Base-by-base conservation (phyloP, 805 yeast genomes). In the Candida wancherniae region DNA sequence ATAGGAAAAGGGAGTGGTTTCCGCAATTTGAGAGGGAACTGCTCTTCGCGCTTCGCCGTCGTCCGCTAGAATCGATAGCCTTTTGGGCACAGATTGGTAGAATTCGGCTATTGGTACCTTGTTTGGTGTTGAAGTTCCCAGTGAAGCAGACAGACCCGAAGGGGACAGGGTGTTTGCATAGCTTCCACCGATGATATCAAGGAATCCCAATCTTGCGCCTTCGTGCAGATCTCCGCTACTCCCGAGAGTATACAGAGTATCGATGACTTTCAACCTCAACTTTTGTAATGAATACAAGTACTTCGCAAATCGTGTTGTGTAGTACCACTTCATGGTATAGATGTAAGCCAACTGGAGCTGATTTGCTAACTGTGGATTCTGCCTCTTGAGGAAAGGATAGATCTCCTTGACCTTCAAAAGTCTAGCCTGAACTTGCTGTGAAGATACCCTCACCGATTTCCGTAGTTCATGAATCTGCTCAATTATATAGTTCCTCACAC, bases 261-360 rank as follows among this genome's bases (percentile, higher is more conserved):
- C 92, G 6, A 80, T 72, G 14, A 58, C 58, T 30, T 69, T 66
- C 11, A 79, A 42, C 24, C 70, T 73, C 36, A 86, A 55, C 42
- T 75, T 76, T 37, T 83, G 83, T 29, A 88, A 57, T 1, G 94
- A 77, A 39, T 79, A 74, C 22, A 80, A 56, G 57, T 87, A 88
- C 40, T 87, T 75, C 11, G 80, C 77, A 50, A 88, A 90, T 44
- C 83, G 74, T 34, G 81, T 72, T 36, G 71, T 67, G 54, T 92
- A 92, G 60, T 90, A 92, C 98, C 98, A 92, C 47, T 74, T 67
- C 84, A 92, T 88, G 3, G 97, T 90, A 48, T 77, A 78, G 12
- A 79, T 61, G 53, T 92, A 92, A 0, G 97, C 97, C 46, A 73
- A 72, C 33, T 77, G 70, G 22, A 92, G 67, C 48, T 85, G 92